These are phyloP conservation scores for Linnemannia hyalina DNA, from an alignment of 192 early-diverging fungal genomes.

Conservation along the genomic window DNA sequence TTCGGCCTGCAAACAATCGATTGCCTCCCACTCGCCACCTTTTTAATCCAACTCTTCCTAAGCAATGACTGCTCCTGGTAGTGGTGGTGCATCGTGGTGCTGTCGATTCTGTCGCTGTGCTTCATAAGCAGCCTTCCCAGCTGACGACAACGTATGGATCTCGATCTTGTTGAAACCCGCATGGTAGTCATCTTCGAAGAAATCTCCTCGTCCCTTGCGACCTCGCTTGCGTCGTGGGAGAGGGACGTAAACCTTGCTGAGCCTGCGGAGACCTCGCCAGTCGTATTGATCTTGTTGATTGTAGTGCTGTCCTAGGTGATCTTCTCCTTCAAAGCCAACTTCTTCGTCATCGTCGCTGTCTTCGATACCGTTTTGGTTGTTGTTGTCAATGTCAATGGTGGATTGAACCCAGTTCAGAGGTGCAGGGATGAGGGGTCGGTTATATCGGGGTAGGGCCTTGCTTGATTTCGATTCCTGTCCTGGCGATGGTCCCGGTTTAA, in stretches of 20 bases:
- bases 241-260: background rate
- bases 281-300: background rate
- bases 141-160: slow-evolving; percentile 1
- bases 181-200: slow-evolving; percentile 11
- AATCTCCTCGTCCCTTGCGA: slow-evolving; percentile 6
- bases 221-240: slow-evolving; percentile 7
- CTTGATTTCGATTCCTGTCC: background rate
- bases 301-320: background rate
- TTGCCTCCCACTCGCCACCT: background rate
- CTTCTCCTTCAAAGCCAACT: background rate
- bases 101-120: background rate
- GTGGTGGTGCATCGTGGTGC: background rate
- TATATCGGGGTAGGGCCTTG: background rate
- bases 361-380: background rate
- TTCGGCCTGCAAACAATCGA: background rate
- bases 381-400: background rate
- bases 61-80: too few relatives aligned
- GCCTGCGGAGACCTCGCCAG: background rate
- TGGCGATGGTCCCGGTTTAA: background rate
- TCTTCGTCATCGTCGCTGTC: background rate
- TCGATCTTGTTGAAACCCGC: slow-evolving; percentile 14
- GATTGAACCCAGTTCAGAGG: background rate
- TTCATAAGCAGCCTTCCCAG: background rate
- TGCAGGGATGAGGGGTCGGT: background rate
- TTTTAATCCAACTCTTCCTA: background rate